Conservation (phyloP, 2,329 filamentous ascomycete species). For the Aspergillus thermomutatus region DNA sequence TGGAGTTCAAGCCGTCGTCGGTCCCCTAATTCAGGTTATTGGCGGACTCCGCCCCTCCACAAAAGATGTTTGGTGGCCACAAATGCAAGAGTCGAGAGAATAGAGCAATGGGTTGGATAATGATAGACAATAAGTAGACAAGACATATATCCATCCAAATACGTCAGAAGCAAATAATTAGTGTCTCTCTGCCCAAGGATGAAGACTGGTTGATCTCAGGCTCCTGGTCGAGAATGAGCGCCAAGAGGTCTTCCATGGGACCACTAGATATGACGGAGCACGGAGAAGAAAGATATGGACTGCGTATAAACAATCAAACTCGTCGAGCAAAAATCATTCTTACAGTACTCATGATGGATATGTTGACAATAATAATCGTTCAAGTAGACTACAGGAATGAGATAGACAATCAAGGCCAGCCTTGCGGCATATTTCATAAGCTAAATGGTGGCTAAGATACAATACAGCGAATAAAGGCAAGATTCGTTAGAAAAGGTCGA, state of each 20-base stretch:
- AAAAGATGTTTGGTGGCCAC: not conserved
- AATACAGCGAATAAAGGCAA: slow-evolving; percentile 36
- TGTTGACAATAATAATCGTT: too few species aligned
- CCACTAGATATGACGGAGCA: not conserved
- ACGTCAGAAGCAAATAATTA: not conserved
- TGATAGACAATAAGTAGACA: not conserved
- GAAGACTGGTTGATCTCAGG: not conserved
- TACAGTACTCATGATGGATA: not conserved
- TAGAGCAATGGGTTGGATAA: not conserved
- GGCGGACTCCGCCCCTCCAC: not conserved
- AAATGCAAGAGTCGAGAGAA: not conserved
- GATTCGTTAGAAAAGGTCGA: slow-evolving; percentile 31
- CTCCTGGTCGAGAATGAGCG: not conserved
- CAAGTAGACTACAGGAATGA: not conserved
- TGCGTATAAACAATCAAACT: too few species aligned
- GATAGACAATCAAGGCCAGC: slow-evolving; percentile 19
- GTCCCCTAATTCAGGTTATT: not conserved
- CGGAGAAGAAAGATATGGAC: too few species aligned
- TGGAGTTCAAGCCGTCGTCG: not conserved
- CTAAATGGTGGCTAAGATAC: slow-evolving; percentile 43
- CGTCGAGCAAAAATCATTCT: not conserved
- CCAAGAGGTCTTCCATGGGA: not conserved
- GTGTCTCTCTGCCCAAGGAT: not conserved
- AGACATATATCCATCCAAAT: not conserved
- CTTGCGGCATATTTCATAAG: slow-evolving; percentile 33